Base-by-base conservation (phyloP, 2,329 filamentous ascomycete species). In the Colletotrichum cuscutae region DNA sequence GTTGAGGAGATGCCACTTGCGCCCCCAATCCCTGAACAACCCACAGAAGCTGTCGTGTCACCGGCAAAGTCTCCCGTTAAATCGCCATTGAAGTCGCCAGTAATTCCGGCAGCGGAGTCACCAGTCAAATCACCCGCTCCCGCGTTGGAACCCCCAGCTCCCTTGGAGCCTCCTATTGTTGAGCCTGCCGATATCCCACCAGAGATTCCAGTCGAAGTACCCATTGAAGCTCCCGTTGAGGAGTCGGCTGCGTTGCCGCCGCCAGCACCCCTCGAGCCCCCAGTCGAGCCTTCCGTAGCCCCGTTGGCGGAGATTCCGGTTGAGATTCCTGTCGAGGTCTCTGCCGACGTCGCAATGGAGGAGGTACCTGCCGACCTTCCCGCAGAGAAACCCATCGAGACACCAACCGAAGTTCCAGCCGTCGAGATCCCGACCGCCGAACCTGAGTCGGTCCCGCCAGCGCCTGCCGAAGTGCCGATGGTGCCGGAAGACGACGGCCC, bases 401-500 rank as follows among this genome's bases (percentile, higher is more conserved):
- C 52, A 11, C 9, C 62, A 13, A 7, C 13, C 24, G 35, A 58
- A 5, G 12, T 59, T 2, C 59, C 69, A 5, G 53, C 28, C 15
- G 26, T 57, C 12, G 59, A 71, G 42, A 28, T 65, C 1, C 61
- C 61, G 9, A 53, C 42, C 15, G 73, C 69, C 12, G 70, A 62
- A 28, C 60, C 65, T 4, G 69, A 73, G 26, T 5, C 15, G 22
- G 37, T 57, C n/a, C 49, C 57, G 1, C 22, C 72, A 12, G 35
- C 59, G 2, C 30, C 28, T 11, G 64, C 32, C 12, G 30, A 63
- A 35, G 68, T 63, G 5, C 58, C 60, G 1, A 28, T 64, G 22
- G 22, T 61, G 2, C 32, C 73, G 26, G 46, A 46, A 24, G 72
- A 75, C 22, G 72, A 75, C 3, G 74, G 72, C 6, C 74, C 74